These are phyloP conservation scores for Geotrichum candidum DNA, from an alignment of 1,139 yeast species.

Conservation along the genomic window DNA sequence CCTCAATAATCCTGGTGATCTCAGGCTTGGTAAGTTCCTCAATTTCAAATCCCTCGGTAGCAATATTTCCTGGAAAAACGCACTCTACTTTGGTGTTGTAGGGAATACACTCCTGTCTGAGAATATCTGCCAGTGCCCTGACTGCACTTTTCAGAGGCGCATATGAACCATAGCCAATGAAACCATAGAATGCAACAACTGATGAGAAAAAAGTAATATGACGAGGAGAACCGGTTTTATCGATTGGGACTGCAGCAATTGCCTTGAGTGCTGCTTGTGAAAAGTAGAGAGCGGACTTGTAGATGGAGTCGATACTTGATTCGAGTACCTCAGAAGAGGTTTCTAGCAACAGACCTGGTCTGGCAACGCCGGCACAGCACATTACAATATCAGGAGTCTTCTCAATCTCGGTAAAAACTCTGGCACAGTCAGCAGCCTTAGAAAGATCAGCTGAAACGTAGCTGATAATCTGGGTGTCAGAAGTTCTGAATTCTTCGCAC, in stretches of 20 bases:
- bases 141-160: constrained; percentile 87
- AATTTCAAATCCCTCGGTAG: constrained; percentile 75
- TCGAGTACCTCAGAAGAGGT: constrained; percentile 53
- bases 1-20: constrained; percentile 78
- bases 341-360: constrained; percentile 73
- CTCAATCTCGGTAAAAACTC: constrained; percentile 37
- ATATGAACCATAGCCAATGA: constrained; percentile 86
- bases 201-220: constrained; percentile 77
- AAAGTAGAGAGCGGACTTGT: constrained; percentile 64
- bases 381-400: constrained; percentile 61
- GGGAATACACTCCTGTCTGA: constrained; percentile 75
- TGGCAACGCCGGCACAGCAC: constrained; percentile 84
- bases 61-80: constrained; percentile 84
- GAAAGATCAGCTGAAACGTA: constrained; percentile 66
- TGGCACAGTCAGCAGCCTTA: constrained; percentile 44
- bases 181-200: constrained; percentile 74
- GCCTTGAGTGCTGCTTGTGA: constrained; percentile 53
- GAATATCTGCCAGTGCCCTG: constrained; percentile 61
- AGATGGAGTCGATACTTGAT: constrained; percentile 61
- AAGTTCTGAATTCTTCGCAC: constrained; percentile 35
- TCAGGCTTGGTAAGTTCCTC: constrained; percentile 84
- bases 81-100: constrained; percentile 50
- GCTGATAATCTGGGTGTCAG: constrained; percentile 36
- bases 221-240: constrained; percentile 31
- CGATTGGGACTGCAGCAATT: constrained; percentile 33